Conservation (phyloP, 2,329 filamentous ascomycete species). For the Nemania abortiva region DNA sequence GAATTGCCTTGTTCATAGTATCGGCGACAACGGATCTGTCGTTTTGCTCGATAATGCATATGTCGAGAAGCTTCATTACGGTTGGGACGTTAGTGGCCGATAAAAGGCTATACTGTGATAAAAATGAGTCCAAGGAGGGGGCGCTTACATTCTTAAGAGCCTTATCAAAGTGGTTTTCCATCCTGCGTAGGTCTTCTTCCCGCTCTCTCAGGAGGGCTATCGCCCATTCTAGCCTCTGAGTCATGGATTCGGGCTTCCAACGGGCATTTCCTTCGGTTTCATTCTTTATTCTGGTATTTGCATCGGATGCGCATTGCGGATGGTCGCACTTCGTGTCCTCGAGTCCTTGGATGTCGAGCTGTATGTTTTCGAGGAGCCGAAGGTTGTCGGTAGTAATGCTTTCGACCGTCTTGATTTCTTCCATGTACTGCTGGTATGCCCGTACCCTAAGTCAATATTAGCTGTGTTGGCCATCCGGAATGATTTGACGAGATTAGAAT, state of each 20-base stretch:
- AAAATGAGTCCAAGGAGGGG: no score
- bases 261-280: neutral
- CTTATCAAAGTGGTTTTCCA: constrained; percentile 9
- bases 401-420: constrained; percentile 18
- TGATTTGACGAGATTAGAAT: neutral
- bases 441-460: constrained; percentile 9
- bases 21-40: constrained; percentile 27
- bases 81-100: neutral
- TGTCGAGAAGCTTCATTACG: constrained; percentile 9
- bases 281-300: neutral
- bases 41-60: constrained; percentile 30
- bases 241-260: constrained; percentile 23
- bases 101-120: no score
- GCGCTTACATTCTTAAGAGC: constrained; percentile 19
- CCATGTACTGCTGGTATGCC: constrained; percentile 24
- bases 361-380: constrained; percentile 1
- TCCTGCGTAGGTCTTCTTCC: constrained; percentile 16
- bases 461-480: neutral
- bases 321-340: constrained; percentile 10
- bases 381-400: constrained; percentile 26
- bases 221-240: constrained; percentile 24
- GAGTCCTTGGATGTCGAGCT: constrained; percentile 15
- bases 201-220: constrained; percentile 18
- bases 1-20: constrained; percentile 24
- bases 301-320: constrained; percentile 7